Base-by-base conservation (phyloP, 805 yeast genomes). In the Pichia insulana region DNA sequence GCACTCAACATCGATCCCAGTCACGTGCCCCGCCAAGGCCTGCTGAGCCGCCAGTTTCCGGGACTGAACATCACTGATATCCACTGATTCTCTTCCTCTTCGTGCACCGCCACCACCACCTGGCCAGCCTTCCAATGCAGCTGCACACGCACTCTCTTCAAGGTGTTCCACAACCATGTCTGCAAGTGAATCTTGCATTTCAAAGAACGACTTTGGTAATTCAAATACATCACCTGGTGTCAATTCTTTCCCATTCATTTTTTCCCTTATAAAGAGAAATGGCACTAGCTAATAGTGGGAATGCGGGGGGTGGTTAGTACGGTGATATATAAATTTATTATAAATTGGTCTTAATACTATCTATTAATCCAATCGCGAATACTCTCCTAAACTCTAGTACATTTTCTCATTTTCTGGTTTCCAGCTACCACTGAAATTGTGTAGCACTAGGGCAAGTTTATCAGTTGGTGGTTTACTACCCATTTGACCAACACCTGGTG, bases 401-500 rank as follows among this genome's bases (percentile, higher is more conserved):
- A n/a, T n/a, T 20, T 46, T 31, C 30, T 57, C 58, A 16, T 37
- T 35, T n/a, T 50, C 51, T 2, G 61, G 58, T 45, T 80, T 80
- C 87, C 87, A 80, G 42, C 71, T 64, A 3, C 85, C 85, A 62
- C 71, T 74, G 54, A 80, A 80, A 70, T 69, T 67, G 55, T 80
- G 87, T 46, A 71, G 65, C 3, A 73, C 83, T 50, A 73, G 77
- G 1, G 85, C 84, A 59, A 70, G 53, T 11, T 63, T 64, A 55
- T 78, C 69, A 1, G 45, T 44, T 2, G 59, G 55, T 7, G 54
- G 42, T 40, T 68, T 59, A 1, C 84, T 65, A 1, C 85, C 85
- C 85, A 79, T 80, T 50, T 77, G 84, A 3, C 77, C 76, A 27
- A 79, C 83, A 40, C 76, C 82, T 0, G 87, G 86, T 48, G 78